Base-by-base conservation (phyloP, 768 basidiomycete species). In the Mycena capillaripes region DNA sequence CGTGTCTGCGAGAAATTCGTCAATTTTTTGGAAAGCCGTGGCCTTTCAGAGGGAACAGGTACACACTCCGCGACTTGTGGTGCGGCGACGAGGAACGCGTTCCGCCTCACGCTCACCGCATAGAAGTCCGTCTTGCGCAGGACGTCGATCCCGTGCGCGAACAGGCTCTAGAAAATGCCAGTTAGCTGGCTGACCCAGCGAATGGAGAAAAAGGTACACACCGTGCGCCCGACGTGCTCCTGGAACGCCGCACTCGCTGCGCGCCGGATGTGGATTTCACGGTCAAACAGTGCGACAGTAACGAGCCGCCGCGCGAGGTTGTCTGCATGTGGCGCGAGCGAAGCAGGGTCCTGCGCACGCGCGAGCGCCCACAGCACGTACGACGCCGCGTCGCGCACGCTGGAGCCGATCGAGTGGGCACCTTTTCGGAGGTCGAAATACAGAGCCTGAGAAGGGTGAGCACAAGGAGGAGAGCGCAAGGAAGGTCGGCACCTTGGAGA, bases 201-300 rank as follows among this genome's bases (percentile, higher is more conserved):
- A 50, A 60, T 21, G 48, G 46, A 57, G 62, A 62, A 62, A 38
- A 36, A 14, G 63, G 56, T 30, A 81, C 92, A 81, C 78, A 98
- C 97, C 84, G 93, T 93, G 79, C 98, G 86, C 16, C 98, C 98
- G 44, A 98, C 98, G 78, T 93, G 93, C 83, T 99, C 98, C 82
- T 99, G 98, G 80, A 95, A 99, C 16, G 97, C 95, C 21, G 98
- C 98, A 81, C 97, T 99, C 16, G 97, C 97, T 17, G 98, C 97
- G 75, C 98, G 86, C 29, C 98, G 89, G 66, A 99, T 96, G 72
- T 96, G 95, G 32, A 98, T 91, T 81, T 99, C 98, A 36, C 98
- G 90, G 84, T 99, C 98, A 79, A 91, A 97, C 34, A 96, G 83
- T 1, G 97, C 91, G 29, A 95, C 93, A 27, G 90, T 89, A n/a